A percentile compares a stretch with the other conserved stretches of the same genome.
Conservation (phyloP, 768 basidiomycete species). For the Mycena epipterygia region DNA sequence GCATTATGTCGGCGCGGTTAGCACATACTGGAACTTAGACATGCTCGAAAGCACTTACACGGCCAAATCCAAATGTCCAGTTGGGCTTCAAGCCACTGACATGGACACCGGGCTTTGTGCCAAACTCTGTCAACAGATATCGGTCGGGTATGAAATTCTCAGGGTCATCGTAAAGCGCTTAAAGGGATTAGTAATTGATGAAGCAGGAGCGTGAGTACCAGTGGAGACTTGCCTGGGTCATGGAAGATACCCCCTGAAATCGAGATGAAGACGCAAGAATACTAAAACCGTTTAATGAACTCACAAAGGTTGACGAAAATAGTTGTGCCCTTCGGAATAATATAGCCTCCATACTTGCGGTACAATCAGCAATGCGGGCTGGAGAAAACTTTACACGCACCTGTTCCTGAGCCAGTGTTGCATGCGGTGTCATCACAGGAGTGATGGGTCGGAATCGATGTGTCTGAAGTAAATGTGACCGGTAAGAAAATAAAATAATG, state of each 20-base stretch:
- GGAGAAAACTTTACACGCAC: background rate
- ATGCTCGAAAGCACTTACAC: background rate
- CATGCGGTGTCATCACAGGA: constrained; percentile 10
- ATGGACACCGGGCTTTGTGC: constrained; percentile 22
- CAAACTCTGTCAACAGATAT: constrained; percentile 15
- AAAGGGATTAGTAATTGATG: background rate
- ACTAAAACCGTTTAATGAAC: background rate
- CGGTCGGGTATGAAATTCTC: constrained; percentile 26
- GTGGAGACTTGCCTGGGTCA: constrained; percentile 9
- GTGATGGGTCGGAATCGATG: constrained; percentile 25
- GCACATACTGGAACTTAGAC: background rate
- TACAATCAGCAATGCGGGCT: background rate
- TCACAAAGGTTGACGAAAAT: constrained; percentile 29
- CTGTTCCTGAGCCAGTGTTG: background rate
- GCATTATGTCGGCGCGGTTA: background rate
- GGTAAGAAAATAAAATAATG: background rate
- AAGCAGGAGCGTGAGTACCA: background rate
- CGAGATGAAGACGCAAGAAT: background rate
- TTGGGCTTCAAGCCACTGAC: constrained; percentile 14
- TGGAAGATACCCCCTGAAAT: constrained; percentile 26
- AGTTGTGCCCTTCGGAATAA: constrained; percentile 19
- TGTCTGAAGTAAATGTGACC: background rate
- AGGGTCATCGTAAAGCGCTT: constrained; percentile 24
- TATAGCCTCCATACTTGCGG: constrained; percentile 16
- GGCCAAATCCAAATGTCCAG: constrained; percentile 16